phyloP scores from a whole-genome alignment of 768 basidiomycete species.

The Pisolithus orientalis region DNA sequence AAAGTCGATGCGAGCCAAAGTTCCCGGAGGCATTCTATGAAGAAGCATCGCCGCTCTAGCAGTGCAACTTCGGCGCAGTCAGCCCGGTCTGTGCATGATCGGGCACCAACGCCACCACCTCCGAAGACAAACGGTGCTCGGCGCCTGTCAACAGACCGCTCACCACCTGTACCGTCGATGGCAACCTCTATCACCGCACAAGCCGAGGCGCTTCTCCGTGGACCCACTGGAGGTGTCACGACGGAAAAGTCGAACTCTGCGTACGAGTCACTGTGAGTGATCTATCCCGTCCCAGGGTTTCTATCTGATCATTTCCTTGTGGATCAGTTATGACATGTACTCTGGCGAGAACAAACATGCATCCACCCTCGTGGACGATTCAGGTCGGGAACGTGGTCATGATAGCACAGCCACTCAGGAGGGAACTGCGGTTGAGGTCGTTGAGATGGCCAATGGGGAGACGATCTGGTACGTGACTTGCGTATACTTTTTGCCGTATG shows the following conservation, averaged over 20 bases:
- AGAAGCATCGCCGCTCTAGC: conserved; percentile 51
- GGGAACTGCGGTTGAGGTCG: conserved; percentile 67
- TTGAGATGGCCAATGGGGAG: conserved; percentile 83
- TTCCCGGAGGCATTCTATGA: conserved; percentile 46
- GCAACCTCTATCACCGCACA: conserved; percentile 44
- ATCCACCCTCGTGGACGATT: conserved; percentile 31
- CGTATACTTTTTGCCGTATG: background rate
- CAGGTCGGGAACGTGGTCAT: conserved; percentile 16
- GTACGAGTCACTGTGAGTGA: conserved; percentile 73
- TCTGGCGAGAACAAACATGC: conserved; percentile 46
- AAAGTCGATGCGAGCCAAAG: conserved; percentile 50
- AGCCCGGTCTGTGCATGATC: conserved; percentile 71
- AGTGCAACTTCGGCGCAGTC: conserved; percentile 58
- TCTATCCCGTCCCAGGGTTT: conserved; percentile 7
- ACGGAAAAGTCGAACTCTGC: conserved; percentile 64
- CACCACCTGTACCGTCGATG: conserved; percentile 66
- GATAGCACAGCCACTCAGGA: conserved; percentile 28
- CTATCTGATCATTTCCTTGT: conserved; percentile 15
- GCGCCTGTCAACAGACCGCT: conserved; percentile 60
- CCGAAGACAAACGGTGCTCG: conserved; percentile 46
- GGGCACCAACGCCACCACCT: conserved; percentile 82
- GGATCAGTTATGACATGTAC: conserved; percentile 73
- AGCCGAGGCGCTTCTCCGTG: conserved; percentile 34
- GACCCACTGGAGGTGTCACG: conserved; percentile 32
- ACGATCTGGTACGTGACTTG: conserved; percentile 64